Base-by-base conservation (phyloP, 768 basidiomycete genomes). In the Termitomyces sp. region DNA sequence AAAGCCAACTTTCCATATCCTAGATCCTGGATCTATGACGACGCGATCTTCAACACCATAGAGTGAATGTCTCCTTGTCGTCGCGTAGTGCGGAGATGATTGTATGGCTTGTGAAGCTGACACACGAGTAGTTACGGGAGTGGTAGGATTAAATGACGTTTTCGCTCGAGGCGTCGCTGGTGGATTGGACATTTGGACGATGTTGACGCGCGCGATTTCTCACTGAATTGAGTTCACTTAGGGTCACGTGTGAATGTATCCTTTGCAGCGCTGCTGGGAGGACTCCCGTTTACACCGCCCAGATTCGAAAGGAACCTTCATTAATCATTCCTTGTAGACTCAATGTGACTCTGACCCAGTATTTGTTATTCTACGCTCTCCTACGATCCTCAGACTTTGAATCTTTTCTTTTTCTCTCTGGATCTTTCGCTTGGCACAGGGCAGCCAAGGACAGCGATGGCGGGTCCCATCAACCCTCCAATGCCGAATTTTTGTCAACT, bases 11-110 rank as follows among this genome's bases (percentile, higher is more conserved):
- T 95, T 97, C 95, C 96, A 98, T 58, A 94, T 81, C 52, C 88
- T 79, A 45, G 91, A 94, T 19, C 97, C 97, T 23, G 94, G 88
- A 70, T 99, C 97, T 61, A 99, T 89, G 55, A 99, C 83, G 41
- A 98, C 83, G 45, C 96, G 81, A 72, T 98, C 97, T 67, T 99
- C 97, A 7, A 91, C 93, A 27, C 97, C 97, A 72, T 99, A 99
- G 8, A 98, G 74, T 1, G 94, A 96, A 68, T 98, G 96, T 54
- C 94, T 79, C 45, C 93, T 78, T 1, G 89, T 90, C 10, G 91
- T 92, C 11, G 85, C 71, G 68, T 94, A 94, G 63, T 93, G 90
- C 0, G 91, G 92, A 17, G 92, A 91, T 2, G 87, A 70, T 58
- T 89, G 85, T 9, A 86, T 71, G n/a, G 73, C 62, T 19, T 77